A percentile compares a stretch with the other conserved stretches of the same genome.
Conservation (phyloP, 2,329 filamentous ascomycete species). For the Arthroderma uncinatum region DNA sequence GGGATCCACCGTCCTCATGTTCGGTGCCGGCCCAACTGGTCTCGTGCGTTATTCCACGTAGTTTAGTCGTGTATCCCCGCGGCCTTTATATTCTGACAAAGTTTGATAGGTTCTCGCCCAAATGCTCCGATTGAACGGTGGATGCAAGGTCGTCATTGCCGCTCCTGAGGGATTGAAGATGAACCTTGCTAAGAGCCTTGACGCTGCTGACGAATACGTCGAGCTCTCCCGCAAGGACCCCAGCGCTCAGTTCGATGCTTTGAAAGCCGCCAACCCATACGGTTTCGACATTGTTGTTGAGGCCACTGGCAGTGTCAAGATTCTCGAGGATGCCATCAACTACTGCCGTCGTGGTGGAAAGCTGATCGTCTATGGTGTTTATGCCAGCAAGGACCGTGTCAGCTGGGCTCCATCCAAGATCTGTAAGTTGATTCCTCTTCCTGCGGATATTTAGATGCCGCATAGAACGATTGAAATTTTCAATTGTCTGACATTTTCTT, state of each 20-base stretch:
- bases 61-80: not conserved
- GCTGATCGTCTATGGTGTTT: conserved; percentile 62
- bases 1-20: conserved; percentile 52
- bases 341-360: conserved; percentile 62
- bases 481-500: conserved; percentile 6
- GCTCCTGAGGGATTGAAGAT: conserved; percentile 59
- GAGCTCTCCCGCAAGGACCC: conserved; percentile 41
- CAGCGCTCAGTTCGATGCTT: conserved; percentile 48
- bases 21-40: conserved; percentile 57
- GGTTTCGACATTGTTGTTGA: conserved; percentile 65
- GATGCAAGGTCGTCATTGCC: conserved; percentile 58
- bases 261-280: conserved; percentile 56
- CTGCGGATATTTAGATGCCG: not conserved
- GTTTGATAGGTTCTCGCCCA: conserved; percentile 43
- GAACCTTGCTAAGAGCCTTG: conserved; percentile 48
- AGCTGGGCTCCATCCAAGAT: conserved; percentile 62
- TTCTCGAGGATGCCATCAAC: conserved; percentile 60
- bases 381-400: conserved; percentile 51
- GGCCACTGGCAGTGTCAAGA: conserved; percentile 57
- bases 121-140: conserved; percentile 53
- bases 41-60: conserved; percentile 29
- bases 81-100: not conserved
- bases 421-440: conserved; percentile 39
- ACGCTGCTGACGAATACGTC: conserved; percentile 40
- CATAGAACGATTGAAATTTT: not conserved